Evolutionary conservation across 805 yeast genomes (phyloP).

Genomic region (Saturnispora galanensis): DNA sequence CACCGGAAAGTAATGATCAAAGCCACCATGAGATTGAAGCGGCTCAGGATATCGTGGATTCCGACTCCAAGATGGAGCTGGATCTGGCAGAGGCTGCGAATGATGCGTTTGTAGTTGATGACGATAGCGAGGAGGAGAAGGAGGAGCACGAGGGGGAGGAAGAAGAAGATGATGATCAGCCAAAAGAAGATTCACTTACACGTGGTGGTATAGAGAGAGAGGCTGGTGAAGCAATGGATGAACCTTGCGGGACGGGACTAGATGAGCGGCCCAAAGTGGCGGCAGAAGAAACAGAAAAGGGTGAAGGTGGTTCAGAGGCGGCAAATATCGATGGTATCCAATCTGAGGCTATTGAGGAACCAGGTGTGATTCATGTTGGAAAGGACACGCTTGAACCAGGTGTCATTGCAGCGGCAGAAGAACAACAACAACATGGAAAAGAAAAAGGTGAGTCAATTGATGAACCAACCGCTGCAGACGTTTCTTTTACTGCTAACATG

Average conservation of each 20-base stretch:
- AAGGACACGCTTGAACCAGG: no score
- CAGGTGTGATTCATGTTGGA: neutral
- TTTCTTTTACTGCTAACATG: no score
- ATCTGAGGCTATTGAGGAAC: neutral
- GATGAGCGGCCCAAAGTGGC: no score
- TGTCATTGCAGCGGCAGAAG: no score
- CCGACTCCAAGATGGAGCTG: neutral
- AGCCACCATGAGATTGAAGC: neutral
- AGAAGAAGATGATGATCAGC: neutral
- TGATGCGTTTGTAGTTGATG: slow-evolving; percentile 2
- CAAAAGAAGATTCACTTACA: neutral
- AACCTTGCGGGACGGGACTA: no score
- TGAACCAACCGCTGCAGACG: no score
- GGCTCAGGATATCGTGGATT: neutral
- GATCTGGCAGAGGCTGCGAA: neutral
- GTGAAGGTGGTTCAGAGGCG: neutral
- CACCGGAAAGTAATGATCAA: no score
- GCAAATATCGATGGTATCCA: neutral
- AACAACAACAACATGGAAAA: neutral
- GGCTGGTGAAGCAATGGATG: neutral
- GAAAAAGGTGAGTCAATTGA: no score
- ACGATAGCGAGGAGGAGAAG: slow-evolving; percentile 3
- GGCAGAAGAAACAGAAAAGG: neutral
- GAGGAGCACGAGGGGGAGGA: neutral
- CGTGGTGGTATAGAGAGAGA: neutral